Base-by-base conservation (phyloP, 2,329 filamentous ascomycete species). In the Penicillium thymicola region DNA sequence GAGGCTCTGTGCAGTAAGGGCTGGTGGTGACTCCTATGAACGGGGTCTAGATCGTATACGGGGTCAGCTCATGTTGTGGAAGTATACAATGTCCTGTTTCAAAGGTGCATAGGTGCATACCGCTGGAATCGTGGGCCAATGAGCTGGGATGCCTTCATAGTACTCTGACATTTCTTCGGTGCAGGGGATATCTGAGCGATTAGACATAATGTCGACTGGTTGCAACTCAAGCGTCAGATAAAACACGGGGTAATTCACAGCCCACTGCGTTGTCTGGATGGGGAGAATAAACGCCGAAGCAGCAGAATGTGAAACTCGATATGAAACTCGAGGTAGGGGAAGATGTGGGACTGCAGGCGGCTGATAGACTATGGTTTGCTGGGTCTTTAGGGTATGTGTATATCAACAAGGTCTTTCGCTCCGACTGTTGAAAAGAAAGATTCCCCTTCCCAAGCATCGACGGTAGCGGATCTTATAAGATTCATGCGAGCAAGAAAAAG, bases 1-100 rank as follows among this genome's bases (percentile, higher is more conserved):
- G 47, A 34, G 65, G 51, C 34, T 67, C 63, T n/a, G 69, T 65
- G 52, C 67, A 72, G 59, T 75, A 76, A 4, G 72, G 65, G 50
- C 70, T 62, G 42, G 58, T 61, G 43, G 58, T 61, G 32, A 67
- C 54, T 18, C 62, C 63, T 43, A 69, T 55, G 44, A 67, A 75
- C 9, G 49, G 62, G 16, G 64, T 61, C 62, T 66, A 54, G 38
- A 57, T 54, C 40, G 45, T 48, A 46, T 34, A 34, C 21, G 16
- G 27, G 34, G 47, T 60, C 50, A 59, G 59, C 59, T 46, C 57
- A 59, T 43, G 48, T 52, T 50, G 32, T 45, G 7, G 10, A 23
- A 41, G 23, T 30, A 55, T 44, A 53, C 28, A 25, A 34, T 23
- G 43, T 48, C 23, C 36, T 45, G 30, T 34, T n/a, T 30, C 25